phyloP scores from a whole-genome alignment of 2,329 filamentous ascomycete genomes.

The Ceratocystis variospora region DNA sequence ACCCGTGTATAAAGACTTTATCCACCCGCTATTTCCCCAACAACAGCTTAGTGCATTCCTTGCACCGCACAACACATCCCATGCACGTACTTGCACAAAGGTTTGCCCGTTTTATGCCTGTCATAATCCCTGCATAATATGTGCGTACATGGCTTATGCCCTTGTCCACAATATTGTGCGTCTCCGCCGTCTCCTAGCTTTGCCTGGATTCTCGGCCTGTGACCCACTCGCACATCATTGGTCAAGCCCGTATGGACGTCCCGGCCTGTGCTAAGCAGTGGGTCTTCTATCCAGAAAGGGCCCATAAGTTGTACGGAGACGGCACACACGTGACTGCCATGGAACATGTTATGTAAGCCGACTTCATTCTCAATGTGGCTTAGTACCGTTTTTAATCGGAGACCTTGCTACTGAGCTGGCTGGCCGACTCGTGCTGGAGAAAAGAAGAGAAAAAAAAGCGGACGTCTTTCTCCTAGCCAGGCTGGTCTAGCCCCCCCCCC shows the following conservation, averaged over 20 bases:
- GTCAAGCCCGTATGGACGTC: neutral
- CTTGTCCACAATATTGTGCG: neutral
- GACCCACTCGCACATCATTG: slow-evolving; percentile 1
- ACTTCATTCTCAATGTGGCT: neutral
- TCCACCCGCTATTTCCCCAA: neutral
- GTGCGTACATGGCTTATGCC: neutral
- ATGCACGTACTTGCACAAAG: neutral
- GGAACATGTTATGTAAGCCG: neutral
- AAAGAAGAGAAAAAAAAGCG: neutral
- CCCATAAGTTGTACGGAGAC: slow-evolving; percentile 1
- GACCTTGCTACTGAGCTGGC: neutral
- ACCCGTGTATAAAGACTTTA: neutral
- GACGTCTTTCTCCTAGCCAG: neutral
- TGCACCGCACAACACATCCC: neutral
- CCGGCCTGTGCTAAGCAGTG: neutral
- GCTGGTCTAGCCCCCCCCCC: neutral
- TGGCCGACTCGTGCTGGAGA: neutral
- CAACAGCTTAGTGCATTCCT: neutral
- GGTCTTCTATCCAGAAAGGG: neutral
- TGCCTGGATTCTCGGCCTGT: neutral
- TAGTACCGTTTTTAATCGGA: neutral
- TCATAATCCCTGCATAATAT: neutral
- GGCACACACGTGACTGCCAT: neutral
- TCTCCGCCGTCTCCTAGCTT: neutral
- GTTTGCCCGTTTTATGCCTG: neutral